Evolutionary conservation across 345 rosid genomes (phyloP).

Genomic region (Euphorbia peplus): DNA sequence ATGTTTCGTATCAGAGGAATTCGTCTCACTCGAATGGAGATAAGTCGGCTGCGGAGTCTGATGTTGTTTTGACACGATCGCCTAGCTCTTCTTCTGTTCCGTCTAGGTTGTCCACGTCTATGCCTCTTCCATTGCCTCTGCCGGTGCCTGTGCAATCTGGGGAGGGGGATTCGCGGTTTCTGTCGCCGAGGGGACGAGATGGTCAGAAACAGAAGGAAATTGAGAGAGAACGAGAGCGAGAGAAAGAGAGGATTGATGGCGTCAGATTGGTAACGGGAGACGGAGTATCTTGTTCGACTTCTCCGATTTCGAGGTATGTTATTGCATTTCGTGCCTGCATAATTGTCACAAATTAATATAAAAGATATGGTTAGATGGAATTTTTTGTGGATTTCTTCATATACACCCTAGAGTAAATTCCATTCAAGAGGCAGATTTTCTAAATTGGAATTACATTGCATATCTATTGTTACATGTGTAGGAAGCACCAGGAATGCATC

Average conservation of each 20-base stretch:
- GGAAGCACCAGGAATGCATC: neutral
- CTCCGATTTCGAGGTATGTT: conserved; percentile 43
- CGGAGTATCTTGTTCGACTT: conserved; percentile 31
- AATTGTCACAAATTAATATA: no score
- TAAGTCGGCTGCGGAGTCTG: conserved; percentile 14
- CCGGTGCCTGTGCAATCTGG: conserved; percentile 52
- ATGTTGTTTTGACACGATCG: conserved; percentile 28
- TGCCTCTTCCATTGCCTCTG: conserved; percentile 44
- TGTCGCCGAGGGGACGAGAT: conserved; percentile 36
- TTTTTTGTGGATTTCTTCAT: no score
- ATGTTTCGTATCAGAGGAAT: conserved; percentile 19
- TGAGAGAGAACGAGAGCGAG: neutral
- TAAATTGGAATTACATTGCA: neutral
- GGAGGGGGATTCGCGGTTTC: conserved; percentile 36
- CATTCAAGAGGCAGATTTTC: no score
- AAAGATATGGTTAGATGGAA: no score
- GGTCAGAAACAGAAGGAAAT: conserved; percentile 1
- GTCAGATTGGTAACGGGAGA: conserved; percentile 18
- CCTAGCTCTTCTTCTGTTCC: conserved; percentile 20
- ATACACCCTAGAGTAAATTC: no score
- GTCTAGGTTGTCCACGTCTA: conserved; percentile 28
- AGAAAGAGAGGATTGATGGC: conserved; percentile 26
- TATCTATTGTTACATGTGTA: neutral
- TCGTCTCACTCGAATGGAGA: conserved; percentile 10
- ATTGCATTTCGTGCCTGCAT: no score